Conservation (phyloP, 257 asterid genomes). For the Nicotiana attenuata region DNA sequence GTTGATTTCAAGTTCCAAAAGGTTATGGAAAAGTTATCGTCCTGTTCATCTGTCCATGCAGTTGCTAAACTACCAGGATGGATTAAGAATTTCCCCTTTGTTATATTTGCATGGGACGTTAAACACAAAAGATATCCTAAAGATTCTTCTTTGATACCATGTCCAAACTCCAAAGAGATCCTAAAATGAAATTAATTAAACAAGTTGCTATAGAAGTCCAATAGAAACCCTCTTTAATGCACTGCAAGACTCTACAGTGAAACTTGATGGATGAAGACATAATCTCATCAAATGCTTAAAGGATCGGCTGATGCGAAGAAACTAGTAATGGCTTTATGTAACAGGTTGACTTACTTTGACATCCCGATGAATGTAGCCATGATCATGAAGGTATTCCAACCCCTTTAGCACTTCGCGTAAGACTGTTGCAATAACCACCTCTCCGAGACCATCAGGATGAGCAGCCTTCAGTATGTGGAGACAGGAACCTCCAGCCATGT, state of each 20-base stretch:
- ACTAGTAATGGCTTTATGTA: background rate
- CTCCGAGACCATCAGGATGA: constrained; percentile 75
- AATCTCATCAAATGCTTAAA: background rate
- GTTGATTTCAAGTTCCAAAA: constrained; percentile 5
- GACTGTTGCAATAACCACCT: constrained; percentile 59
- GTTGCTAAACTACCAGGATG: background rate
- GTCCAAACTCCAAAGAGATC: background rate
- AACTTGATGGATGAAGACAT: background rate
- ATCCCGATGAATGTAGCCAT: constrained; percentile 85
- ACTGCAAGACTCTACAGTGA: background rate
- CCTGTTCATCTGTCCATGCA: background rate
- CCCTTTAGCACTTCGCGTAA: constrained; percentile 74
- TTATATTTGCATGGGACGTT: background rate
- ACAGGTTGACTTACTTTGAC: constrained; percentile 49
- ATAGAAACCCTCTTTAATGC: background rate
- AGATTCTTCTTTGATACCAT: background rate
- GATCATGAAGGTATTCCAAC: constrained; percentile 69
- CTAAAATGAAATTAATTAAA: background rate
- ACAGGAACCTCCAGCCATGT: constrained; percentile 85
- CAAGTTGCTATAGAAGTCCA: background rate
- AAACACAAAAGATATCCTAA: background rate
- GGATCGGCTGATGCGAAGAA: background rate
- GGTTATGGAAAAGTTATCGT: background rate
- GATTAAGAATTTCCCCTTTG: background rate
- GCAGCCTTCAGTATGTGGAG: constrained; percentile 80